Percentiles rank a stretch among this genome's conserved stretches.
These are phyloP conservation scores for Arthrinium phaeospermum DNA, from an alignment of 2,329 filamentous ascomycete genomes.

Conservation along the genomic window DNA sequence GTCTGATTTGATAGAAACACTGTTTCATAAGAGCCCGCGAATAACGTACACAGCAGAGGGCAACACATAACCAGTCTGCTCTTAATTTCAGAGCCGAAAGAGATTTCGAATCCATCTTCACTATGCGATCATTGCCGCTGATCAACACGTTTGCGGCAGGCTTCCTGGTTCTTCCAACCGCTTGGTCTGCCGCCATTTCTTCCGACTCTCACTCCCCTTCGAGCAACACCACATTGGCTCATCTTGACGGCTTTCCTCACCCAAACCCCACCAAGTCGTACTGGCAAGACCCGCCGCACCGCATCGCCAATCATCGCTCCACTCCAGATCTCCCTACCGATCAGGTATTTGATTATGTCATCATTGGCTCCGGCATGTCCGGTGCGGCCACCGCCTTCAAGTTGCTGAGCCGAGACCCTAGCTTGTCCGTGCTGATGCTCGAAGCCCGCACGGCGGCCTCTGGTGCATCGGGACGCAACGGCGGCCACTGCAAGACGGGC, in stretches of 20 bases:
- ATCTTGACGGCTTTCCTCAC: neutral
- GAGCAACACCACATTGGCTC: neutral
- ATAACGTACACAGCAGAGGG: too few species aligned
- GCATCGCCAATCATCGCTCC: constrained; percentile 9
- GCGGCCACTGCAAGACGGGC: constrained; percentile 12
- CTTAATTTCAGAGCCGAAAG: neutral
- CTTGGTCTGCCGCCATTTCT: neutral
- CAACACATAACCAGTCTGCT: too few species aligned
- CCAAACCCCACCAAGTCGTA: constrained; percentile 16
- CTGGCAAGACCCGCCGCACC: constrained; percentile 12
- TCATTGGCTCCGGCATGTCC: constrained; percentile 4
- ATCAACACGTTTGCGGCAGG: neutral
- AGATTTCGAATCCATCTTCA: neutral
- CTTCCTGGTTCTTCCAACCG: neutral
- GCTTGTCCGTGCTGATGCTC: neutral
- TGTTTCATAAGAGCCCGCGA: too few species aligned
- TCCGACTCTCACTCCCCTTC: neutral
- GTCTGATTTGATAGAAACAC: too few species aligned
- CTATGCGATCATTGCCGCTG: neutral
- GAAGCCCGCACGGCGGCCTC: neutral
- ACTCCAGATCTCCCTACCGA: neutral
- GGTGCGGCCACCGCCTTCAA: constrained; percentile 14
- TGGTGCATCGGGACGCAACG: neutral
- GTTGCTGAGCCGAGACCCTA: neutral
- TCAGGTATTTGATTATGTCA: neutral